These are phyloP conservation scores for Rhizopogon vinicolor DNA, from an alignment of 768 basidiomycete genomes.

Conservation along the genomic window DNA sequence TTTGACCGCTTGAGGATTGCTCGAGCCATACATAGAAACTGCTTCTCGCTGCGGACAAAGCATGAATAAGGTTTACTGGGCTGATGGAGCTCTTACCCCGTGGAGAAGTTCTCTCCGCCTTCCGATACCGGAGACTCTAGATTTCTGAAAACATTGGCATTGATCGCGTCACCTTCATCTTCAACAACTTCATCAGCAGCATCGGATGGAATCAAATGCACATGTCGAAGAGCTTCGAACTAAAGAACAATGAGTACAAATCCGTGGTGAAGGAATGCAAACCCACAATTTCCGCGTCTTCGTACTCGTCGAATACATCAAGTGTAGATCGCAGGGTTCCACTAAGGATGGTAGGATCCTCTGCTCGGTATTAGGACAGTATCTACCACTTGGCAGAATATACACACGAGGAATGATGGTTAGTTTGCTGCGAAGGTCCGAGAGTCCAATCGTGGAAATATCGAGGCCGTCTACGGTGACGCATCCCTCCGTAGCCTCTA, in stretches of 20 bases:
- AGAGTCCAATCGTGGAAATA: conserved; percentile 74
- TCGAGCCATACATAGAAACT: conserved; percentile 85
- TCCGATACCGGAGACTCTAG: conserved; percentile 74
- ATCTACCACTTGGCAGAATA: not conserved
- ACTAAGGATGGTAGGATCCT: conserved; percentile 87
- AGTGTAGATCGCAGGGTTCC: conserved; percentile 77
- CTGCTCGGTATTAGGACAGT: conserved; percentile 28
- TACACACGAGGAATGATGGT: conserved; percentile 72
- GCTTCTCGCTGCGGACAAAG: conserved; percentile 54
- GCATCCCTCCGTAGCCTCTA: conserved; percentile 76
- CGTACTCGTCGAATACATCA: conserved; percentile 84
- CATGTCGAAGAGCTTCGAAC: conserved; percentile 82
- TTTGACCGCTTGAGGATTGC: conserved; percentile 78
- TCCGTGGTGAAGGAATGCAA: not conserved
- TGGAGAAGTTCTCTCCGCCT: conserved; percentile 88
- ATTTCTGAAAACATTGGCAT: conserved; percentile 72
- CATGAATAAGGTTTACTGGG: conserved; percentile 10
- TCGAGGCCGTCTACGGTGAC: conserved; percentile 78
- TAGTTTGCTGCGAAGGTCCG: conserved; percentile 71
- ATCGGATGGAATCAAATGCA: conserved; percentile 68
- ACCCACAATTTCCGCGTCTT: conserved; percentile 76
- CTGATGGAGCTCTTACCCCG: conserved; percentile 45
- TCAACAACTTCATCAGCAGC: conserved; percentile 42
- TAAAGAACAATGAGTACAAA: conserved; percentile 19
- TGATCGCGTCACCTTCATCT: conserved; percentile 39